A percentile compares a stretch with the other conserved stretches of the same genome.
Evolutionary conservation across 805 yeast genomes (phyloP).

Genomic region (Nakazawaea wickerhamii): DNA sequence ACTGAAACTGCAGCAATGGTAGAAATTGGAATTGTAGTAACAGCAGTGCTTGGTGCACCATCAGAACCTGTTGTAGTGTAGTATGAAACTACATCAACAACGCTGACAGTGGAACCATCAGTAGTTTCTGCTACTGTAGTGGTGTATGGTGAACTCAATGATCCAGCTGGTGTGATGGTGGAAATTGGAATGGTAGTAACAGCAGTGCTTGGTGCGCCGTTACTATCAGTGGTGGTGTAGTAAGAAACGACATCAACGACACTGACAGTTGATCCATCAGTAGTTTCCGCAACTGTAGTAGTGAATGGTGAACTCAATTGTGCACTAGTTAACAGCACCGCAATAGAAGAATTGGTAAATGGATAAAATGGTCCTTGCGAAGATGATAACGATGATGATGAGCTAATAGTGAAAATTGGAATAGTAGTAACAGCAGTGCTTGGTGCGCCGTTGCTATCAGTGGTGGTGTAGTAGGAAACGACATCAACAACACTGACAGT

Average conservation of each 20-base stretch:
- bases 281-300: constrained; percentile 1
- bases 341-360: too few relatives aligned
- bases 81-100: neutral
- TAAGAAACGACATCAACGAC: constrained; percentile 3
- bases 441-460: neutral
- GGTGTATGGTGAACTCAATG: neutral
- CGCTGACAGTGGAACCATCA: neutral
- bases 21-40: neutral
- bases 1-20: neutral
- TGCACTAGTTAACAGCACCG: neutral
- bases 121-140: neutral
- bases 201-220: neutral
- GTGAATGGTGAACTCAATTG: constrained; percentile 1
- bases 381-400: too few relatives aligned
- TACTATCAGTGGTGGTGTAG: constrained; percentile 4
- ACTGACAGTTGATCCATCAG: constrained; percentile 3
- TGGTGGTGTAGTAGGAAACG: neutral
- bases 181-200: constrained; percentile 1
- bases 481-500: constrained; percentile 2
- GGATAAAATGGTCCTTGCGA: too few relatives aligned
- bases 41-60: neutral
- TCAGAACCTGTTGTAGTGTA: neutral
- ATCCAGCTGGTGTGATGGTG: neutral
- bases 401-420: neutral
- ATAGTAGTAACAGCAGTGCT: neutral